A percentile compares a stretch with the other conserved stretches of the same genome.
Conservation (phyloP, 108 stramenopile genomes). For the Nannochloropsis granulata region DNA sequence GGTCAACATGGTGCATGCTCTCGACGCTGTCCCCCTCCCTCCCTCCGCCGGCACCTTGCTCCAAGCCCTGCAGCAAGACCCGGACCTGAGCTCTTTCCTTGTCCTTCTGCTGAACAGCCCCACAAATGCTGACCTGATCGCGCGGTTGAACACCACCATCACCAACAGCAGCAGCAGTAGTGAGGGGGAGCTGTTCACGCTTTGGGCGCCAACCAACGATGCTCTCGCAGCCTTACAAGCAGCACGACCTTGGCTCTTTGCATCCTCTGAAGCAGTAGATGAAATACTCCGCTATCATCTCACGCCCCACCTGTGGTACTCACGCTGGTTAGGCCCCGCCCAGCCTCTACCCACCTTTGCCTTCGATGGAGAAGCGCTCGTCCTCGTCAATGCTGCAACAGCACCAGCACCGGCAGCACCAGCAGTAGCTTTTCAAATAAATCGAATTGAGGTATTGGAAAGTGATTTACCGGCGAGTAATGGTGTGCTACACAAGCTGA, state of each 20-base stretch:
- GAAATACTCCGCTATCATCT: neutral
- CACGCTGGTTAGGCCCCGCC: neutral
- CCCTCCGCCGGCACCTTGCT: neutral
- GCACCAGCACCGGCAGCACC: neutral
- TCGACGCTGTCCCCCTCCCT: neutral
- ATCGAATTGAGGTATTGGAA: neutral
- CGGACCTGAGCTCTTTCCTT: neutral
- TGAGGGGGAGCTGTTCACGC: neutral
- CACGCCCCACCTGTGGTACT: neutral
- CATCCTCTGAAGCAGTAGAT: neutral
- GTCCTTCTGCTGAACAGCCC: neutral
- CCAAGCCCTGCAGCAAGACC: neutral
- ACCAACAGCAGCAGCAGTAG: neutral
- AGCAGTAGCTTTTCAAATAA: neutral
- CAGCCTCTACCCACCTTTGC: neutral
- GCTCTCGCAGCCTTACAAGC: neutral
- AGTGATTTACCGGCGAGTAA: neutral
- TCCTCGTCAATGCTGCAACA: neutral
- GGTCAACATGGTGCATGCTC: slow-evolving; percentile 9
- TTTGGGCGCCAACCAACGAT: neutral
- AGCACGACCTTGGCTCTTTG: neutral
- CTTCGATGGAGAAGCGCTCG: neutral
- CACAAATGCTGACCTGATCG: neutral
- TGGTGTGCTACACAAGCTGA: neutral
- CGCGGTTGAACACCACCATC: neutral